Evolutionary conservation across 768 basidiomycete species (phyloP).

Genomic region (Rhizopogon vulgaris): DNA sequence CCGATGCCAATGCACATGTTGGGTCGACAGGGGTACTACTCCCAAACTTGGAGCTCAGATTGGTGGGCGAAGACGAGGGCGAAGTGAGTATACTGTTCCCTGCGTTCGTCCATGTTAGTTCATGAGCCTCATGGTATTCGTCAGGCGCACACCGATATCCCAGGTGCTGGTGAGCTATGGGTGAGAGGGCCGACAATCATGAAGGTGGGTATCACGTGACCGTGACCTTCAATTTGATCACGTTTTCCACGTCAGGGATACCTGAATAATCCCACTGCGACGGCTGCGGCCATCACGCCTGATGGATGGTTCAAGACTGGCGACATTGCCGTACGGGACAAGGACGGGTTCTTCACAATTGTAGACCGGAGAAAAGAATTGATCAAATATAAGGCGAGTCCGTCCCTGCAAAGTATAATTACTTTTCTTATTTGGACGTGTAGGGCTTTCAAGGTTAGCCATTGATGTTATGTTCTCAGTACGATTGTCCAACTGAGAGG

Average conservation of each 20-base stretch:
- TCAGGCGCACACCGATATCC: slow-evolving; percentile 21
- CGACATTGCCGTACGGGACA: slow-evolving; percentile 64
- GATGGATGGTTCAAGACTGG: slow-evolving; percentile 90
- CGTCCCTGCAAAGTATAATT: not conserved
- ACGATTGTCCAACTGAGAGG: not conserved
- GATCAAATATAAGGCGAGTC: slow-evolving; percentile 62
- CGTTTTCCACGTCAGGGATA: slow-evolving; percentile 52
- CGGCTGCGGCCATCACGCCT: slow-evolving; percentile 56
- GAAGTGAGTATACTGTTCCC: slow-evolving; percentile 20
- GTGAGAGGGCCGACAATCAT: slow-evolving; percentile 71
- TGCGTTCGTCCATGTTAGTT: not conserved
- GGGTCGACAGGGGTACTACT: slow-evolving; percentile 67
- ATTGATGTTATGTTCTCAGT: not conserved
- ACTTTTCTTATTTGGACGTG: not conserved
- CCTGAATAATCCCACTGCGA: slow-evolving; percentile 65
- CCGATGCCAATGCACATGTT: slow-evolving; percentile 40
- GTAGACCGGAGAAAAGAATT: slow-evolving; percentile 72
- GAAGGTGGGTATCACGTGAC: slow-evolving; percentile 44
- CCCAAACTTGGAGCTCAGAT: slow-evolving; percentile 68
- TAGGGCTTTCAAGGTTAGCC: slow-evolving; percentile 70
- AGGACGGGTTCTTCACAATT: slow-evolving; percentile 68
- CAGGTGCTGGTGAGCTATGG: slow-evolving; percentile 75
- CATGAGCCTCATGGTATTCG: not conserved
- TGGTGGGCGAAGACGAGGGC: slow-evolving; percentile 60
- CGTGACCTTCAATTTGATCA: not conserved